Evolutionary conservation across 805 yeast genomes (phyloP).

Genomic region (Candida michaelii): DNA sequence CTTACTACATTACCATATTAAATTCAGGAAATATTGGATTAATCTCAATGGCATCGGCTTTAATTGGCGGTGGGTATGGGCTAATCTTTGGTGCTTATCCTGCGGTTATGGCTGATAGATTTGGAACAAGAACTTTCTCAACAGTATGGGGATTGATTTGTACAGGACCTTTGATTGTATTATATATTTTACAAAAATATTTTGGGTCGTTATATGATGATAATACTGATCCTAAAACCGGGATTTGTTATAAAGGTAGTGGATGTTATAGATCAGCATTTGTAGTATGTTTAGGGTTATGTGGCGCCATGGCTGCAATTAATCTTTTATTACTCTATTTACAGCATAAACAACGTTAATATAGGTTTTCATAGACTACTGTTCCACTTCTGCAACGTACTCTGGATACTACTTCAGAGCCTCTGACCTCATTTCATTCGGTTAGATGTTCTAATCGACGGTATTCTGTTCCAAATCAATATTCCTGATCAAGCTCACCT

Average conservation of each 20-base stretch:
- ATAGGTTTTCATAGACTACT: too few species aligned
- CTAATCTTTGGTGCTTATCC: constrained; percentile 73
- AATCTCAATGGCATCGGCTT: constrained; percentile 49
- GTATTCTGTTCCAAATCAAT: constrained; percentile 45
- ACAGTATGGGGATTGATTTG: constrained; percentile 77
- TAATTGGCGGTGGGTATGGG: constrained; percentile 69
- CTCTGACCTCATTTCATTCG: too few species aligned
- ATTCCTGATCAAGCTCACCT: constrained; percentile 39
- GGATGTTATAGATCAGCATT: constrained; percentile 40
- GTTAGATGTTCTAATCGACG: constrained; percentile 36
- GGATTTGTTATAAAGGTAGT: constrained; percentile 38
- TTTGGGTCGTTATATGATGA: constrained; percentile 58
- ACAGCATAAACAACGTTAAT: constrained; percentile 18
- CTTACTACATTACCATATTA: constrained; percentile 36
- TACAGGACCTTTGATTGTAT: constrained; percentile 62
- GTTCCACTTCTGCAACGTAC: too few species aligned
- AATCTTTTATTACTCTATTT: constrained; percentile 26
- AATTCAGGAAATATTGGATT: constrained; percentile 29
- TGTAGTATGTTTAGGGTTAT: constrained; percentile 28
- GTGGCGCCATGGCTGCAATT: constrained; percentile 25
- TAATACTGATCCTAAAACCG: constrained; percentile 39
- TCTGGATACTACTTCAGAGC: too few species aligned
- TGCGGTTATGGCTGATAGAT: constrained; percentile 68
- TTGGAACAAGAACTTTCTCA: constrained; percentile 66
- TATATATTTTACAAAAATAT: constrained; percentile 52